Conservation (phyloP, 257 asterid species). For the Capsicum rhomboideum region DNA sequence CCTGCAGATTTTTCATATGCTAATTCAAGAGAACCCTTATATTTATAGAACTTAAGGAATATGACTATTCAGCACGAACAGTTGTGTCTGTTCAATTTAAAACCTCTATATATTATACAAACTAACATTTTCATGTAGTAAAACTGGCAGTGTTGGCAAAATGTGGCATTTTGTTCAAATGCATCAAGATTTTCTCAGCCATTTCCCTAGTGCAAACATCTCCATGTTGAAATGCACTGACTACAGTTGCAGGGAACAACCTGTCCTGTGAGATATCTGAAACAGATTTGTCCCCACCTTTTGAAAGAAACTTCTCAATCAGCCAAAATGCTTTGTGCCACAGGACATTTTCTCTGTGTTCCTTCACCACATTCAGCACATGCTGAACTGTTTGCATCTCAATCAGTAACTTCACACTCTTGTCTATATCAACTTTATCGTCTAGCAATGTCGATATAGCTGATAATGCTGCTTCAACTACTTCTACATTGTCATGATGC, state of each 20-base stretch:
- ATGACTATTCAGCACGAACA: neutral
- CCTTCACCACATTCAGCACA: conserved; percentile 52
- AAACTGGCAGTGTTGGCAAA: conserved; percentile 32
- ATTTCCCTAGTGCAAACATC: conserved; percentile 49
- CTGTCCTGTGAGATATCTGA: conserved; percentile 54
- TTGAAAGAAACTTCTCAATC: conserved; percentile 57
- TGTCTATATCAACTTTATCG: conserved; percentile 51
- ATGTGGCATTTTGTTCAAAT: conserved; percentile 57
- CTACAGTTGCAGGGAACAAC: conserved; percentile 45
- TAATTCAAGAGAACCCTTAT: neutral
- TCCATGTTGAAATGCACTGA: conserved; percentile 63
- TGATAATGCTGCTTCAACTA: conserved; percentile 61
- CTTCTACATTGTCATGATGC: conserved; percentile 63
- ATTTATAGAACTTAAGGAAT: neutral
- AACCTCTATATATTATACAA: neutral
- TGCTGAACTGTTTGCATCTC: conserved; percentile 40
- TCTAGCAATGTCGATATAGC: conserved; percentile 70
- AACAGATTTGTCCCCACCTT: conserved; percentile 49
- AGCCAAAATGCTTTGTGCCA: conserved; percentile 70
- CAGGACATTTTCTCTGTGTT: conserved; percentile 48
- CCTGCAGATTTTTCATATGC: too few relatives aligned
- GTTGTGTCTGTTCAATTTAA: neutral
- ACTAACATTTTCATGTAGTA: conserved; percentile 12
- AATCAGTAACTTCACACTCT: conserved; percentile 41
- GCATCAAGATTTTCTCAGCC: conserved; percentile 73